phyloP scores from a whole-genome alignment of 1,284 basidiomycete species.

The Polyporus tsugae region DNA sequence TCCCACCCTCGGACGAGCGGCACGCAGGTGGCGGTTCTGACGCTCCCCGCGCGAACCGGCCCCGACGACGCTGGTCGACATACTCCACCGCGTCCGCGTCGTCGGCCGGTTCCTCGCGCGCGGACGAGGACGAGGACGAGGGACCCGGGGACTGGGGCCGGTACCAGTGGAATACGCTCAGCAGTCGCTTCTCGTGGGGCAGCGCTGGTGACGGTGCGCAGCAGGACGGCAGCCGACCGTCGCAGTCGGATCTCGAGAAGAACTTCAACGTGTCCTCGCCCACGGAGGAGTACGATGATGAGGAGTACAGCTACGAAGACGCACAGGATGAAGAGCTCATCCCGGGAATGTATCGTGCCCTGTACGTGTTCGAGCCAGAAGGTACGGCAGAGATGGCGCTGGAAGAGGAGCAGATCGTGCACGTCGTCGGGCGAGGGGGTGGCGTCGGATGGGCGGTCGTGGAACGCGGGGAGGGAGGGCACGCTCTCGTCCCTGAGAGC shows the following conservation, averaged over 20 bases:
- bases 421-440: conserved; percentile 72
- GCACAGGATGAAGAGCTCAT: conserved; percentile 49
- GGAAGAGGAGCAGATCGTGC: conserved; percentile 74
- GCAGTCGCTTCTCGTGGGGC: conserved; percentile 41
- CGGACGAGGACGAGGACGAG: conserved; percentile 35
- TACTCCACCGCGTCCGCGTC: conserved; percentile 42
- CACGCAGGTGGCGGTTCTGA: conserved; percentile 61
- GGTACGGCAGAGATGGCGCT: conserved; percentile 80
- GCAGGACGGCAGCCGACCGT: conserved; percentile 39
- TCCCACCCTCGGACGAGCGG: conserved; percentile 57
- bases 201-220: conserved; percentile 23
- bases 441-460: conserved; percentile 82
- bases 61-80: conserved; percentile 46
- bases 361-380: conserved; percentile 77
- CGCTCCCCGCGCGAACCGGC: conserved; percentile 59
- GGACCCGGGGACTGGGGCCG: conserved; percentile 50
- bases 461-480: conserved; percentile 51
- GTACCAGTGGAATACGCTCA: conserved; percentile 53
- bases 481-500: conserved; percentile 74
- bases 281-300: conserved; percentile 40
- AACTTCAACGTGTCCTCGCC: conserved; percentile 52
- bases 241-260: conserved; percentile 54
- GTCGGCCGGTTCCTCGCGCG: conserved; percentile 32
- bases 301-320: conserved; percentile 34
- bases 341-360: conserved; percentile 74